Evolutionary conservation across 768 basidiomycete genomes (phyloP).

Genomic region (Tephrocybe sp.): DNA sequence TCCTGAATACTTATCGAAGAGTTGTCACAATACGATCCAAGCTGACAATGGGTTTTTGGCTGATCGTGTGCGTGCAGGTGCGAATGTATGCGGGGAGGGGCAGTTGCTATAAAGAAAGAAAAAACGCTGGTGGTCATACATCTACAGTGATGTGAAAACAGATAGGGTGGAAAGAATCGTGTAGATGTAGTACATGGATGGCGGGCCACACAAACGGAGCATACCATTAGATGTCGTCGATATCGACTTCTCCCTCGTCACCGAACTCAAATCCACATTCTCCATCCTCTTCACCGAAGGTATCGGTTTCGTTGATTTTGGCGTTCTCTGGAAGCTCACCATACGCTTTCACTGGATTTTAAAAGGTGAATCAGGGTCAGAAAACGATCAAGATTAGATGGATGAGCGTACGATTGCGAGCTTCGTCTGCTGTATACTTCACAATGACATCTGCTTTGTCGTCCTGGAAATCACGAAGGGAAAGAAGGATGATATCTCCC

Average conservation of each 20-base stretch:
- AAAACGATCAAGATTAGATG: neutral
- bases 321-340: slow-evolving; percentile 96
- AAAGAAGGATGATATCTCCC: slow-evolving; percentile 93
- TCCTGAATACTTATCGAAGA: too few relatives aligned
- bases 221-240: slow-evolving; percentile 74
- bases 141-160: slow-evolving; percentile 15
- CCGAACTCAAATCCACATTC: slow-evolving; percentile 90
- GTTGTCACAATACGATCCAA: too few relatives aligned
- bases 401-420: slow-evolving; percentile 60
- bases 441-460: slow-evolving; percentile 99
- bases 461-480: slow-evolving; percentile 97
- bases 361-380: slow-evolving; percentile 9
- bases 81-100: too few relatives aligned
- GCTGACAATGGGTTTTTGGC: too few relatives aligned
- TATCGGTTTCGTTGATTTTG: slow-evolving; percentile 96
- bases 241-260: slow-evolving; percentile 84
- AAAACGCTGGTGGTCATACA: slow-evolving; percentile 6
- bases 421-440: slow-evolving; percentile 97
- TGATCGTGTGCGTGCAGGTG: too few relatives aligned
- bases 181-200: slow-evolving; percentile 11
- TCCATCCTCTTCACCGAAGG: slow-evolving; percentile 86
- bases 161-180: slow-evolving; percentile 9
- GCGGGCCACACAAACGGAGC: slow-evolving; percentile 1
- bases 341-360: slow-evolving; percentile 81
- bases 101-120: slow-evolving; percentile 1